Evolutionary conservation across 2,329 filamentous ascomycete genomes (phyloP), one percentile per base, ranked within the genome.

Genomic region (Apiospora sp.): DNA sequence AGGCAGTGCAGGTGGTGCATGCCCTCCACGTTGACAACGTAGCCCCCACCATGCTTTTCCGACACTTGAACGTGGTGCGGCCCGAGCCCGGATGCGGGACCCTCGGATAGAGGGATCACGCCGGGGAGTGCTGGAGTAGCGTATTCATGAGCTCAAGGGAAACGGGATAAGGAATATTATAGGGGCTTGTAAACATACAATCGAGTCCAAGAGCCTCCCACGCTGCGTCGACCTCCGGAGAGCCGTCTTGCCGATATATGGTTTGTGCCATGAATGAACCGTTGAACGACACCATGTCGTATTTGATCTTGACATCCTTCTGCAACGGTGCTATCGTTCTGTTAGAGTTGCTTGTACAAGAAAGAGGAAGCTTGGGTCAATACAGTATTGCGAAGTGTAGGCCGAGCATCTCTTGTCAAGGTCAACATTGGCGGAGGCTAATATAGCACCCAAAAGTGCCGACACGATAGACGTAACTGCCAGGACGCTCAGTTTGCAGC

Each of bases 1-100:
- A 92, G 76, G 74, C 90, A 92, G 77, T 91, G 88, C 19, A 90
- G 77, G 73, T 89, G 87, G 76, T 89, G 87, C 79, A 89, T 80
- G 8, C 87, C 87, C 77, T 89, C 87, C 1, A 90, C 84, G 54
- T 89, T 89, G n/a, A 87, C 88, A 3, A 87, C 81, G 78, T 86
- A 91, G 0, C 89, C 89, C 37, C 89, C 88, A 0, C 90, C 90
- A 75, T 91, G 87, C 70, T 87, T 84, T 4, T 84, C 79, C 8
- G 82, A 84, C 24, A 90, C 83, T 75, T 89, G 87, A 10, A 91
- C 89, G 73, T 91, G 89, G 27, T 87, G 84, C 7, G 77, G 75
- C 0, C 84, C 82, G n/a, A 92, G 80, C 0, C 89, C 89, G 5
- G 87, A 87, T 16, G 78, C 76, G 24, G 83, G 77, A 0, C 88